Conservation (phyloP, 768 basidiomycete genomes). For the Phaeotremella skinneri region DNA sequence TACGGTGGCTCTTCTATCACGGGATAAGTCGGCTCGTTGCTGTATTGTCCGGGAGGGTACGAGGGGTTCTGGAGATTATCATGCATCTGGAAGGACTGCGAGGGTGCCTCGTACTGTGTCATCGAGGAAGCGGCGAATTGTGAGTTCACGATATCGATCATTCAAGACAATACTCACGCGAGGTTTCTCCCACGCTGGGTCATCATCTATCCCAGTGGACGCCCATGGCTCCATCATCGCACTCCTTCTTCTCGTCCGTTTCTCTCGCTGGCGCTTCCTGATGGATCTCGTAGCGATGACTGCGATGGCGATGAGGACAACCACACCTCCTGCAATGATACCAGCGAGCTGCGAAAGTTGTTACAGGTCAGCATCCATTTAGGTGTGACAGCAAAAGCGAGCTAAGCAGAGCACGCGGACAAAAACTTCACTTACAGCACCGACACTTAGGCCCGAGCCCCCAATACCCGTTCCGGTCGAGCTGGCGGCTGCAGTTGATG, state of each 20-base stretch:
- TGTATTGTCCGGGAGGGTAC: constrained; percentile 12
- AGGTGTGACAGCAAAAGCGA: background rate
- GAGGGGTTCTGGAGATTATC: constrained; percentile 14
- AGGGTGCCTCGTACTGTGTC: constrained; percentile 34
- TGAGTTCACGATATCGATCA: background rate
- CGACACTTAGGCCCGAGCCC: constrained; percentile 30
- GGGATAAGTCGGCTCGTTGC: constrained; percentile 5
- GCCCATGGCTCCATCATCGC: constrained; percentile 43
- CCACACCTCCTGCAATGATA: constrained; percentile 40
- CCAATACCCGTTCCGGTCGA: constrained; percentile 29
- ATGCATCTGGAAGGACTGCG: constrained; percentile 41
- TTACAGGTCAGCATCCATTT: background rate
- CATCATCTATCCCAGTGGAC: constrained; percentile 34
- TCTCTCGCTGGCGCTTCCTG: constrained; percentile 28
- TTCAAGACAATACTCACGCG: constrained; percentile 20
- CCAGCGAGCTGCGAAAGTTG: constrained; percentile 31
- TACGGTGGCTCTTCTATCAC: constrained; percentile 5
- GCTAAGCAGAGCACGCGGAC: background rate
- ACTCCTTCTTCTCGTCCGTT: constrained; percentile 31
- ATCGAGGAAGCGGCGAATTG: background rate
- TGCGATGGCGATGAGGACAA: constrained; percentile 27
- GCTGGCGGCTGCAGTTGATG: constrained; percentile 15
- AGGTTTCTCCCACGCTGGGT: constrained; percentile 36
- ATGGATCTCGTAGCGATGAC: constrained; percentile 37
- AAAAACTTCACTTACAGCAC: constrained; percentile 33